Evolutionary conservation across 2,329 filamentous ascomycete genomes (phyloP).

Genomic region (Paramyrothecium sp.): DNA sequence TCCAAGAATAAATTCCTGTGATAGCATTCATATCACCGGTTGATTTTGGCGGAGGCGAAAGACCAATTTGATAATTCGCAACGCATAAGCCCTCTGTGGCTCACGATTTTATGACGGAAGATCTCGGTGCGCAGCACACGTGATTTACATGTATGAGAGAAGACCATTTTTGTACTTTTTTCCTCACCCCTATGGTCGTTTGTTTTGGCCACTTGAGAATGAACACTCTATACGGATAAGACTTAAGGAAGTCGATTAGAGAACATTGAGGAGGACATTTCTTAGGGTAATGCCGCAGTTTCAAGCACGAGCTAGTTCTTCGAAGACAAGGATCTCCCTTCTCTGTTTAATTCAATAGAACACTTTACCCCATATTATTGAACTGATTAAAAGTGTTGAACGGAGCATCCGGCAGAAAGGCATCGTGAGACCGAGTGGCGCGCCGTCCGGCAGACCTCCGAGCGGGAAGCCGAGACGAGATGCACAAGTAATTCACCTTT

Average conservation of each 20-base stretch:
- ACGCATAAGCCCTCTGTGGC: slow-evolving; percentile 4
- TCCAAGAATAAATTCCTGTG: slow-evolving; percentile 24
- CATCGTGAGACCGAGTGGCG: too few relatives aligned
- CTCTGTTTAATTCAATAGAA: not conserved
- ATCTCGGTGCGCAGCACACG: slow-evolving; percentile 12
- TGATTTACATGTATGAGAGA: slow-evolving; percentile 18
- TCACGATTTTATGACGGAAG: slow-evolving; percentile 18
- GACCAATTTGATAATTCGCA: not conserved
- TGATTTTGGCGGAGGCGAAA: too few relatives aligned
- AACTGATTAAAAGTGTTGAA: too few relatives aligned
- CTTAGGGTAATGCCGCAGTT: not conserved
- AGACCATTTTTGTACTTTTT: slow-evolving; percentile 13
- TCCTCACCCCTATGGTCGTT: slow-evolving; percentile 10
- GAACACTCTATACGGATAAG: slow-evolving; percentile 4
- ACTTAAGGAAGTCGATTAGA: slow-evolving; percentile 4
- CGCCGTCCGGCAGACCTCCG: too few relatives aligned
- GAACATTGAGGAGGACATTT: slow-evolving; percentile 2
- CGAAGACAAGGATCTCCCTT: not conserved
- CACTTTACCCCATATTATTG: not conserved
- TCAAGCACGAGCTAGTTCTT: not conserved
- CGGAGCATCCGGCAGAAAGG: too few relatives aligned
- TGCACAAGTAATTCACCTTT: too few relatives aligned
- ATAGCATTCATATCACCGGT: not conserved
- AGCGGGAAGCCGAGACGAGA: too few relatives aligned
- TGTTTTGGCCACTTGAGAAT: slow-evolving; percentile 8